Evolutionary conservation across 176 grass and related monocot species (phyloP).

Genomic region (sorghum (Sorghum bicolor)): Sorghum_bicolor_NCBIv3 NC_012874.2:69263001-69263500

Average conservation of each 20-base stretch:
- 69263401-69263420: conserved; percentile 77
- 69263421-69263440: conserved; percentile 95
- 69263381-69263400: conserved; percentile 62
- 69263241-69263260: conserved; percentile 91
- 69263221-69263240: conserved; percentile 86
- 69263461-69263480: conserved; percentile 77
- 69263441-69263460: conserved; percentile 88
- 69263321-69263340: neutral
- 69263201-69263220: conserved; percentile 88
- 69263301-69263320: neutral
- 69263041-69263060: neutral
- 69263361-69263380: conserved; percentile 64
- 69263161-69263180: conserved; percentile 86
- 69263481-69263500: conserved; percentile 86
- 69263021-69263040: neutral
- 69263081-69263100: conserved; percentile 62
- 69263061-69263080: neutral
- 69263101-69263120: conserved; percentile 86
- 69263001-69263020: neutral
- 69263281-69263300: neutral
- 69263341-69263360: neutral
- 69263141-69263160: conserved; percentile 89
- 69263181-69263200: conserved; percentile 64
- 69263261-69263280: conserved; percentile 60
- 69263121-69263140: conserved; percentile 93